phyloP scores from a whole-genome alignment of 768 basidiomycete species.

The Sarcodon aspratus region DNA sequence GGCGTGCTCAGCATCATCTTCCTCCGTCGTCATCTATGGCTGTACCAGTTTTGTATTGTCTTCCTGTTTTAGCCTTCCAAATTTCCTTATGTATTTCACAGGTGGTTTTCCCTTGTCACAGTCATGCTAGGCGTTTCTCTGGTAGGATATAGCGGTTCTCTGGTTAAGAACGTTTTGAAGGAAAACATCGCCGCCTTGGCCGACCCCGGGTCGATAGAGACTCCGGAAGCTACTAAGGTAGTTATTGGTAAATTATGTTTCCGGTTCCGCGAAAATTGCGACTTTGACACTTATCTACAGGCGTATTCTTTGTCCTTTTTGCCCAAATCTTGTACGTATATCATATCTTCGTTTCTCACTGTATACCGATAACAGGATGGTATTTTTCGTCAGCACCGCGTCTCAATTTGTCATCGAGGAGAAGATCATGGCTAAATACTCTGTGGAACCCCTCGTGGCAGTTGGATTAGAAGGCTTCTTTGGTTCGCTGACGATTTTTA shows the following conservation, averaged over 20 bases:
- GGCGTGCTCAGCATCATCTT: conserved; percentile 87
- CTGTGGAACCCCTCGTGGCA: conserved; percentile 80
- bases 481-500: conserved; percentile 67
- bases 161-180: conserved; percentile 66
- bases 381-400: conserved; percentile 48
- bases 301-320: conserved; percentile 85
- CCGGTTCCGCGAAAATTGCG: conserved; percentile 1
- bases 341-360: conserved; percentile 7
- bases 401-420: conserved; percentile 94
- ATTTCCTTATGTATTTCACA: conserved; percentile 16
- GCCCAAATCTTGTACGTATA: conserved; percentile 83
- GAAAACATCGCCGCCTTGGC: conserved; percentile 25
- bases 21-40: conserved; percentile 72
- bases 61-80: not conserved
- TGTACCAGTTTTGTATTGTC: conserved; percentile 60
- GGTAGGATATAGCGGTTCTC: conserved; percentile 83
- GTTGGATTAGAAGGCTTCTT: conserved; percentile 95
- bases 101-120: conserved; percentile 84
- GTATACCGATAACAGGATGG: conserved; percentile 1
- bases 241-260: conserved; percentile 48
- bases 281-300: conserved; percentile 23
- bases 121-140: conserved; percentile 80
- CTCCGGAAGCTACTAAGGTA: conserved; percentile 56
- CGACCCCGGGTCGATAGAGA: conserved; percentile 33
- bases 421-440: conserved; percentile 85